A percentile compares a stretch with the other conserved stretches of the same genome.
Evolutionary conservation across 805 yeast species (phyloP).

Genomic region (Metschnikowia proteae): DNA sequence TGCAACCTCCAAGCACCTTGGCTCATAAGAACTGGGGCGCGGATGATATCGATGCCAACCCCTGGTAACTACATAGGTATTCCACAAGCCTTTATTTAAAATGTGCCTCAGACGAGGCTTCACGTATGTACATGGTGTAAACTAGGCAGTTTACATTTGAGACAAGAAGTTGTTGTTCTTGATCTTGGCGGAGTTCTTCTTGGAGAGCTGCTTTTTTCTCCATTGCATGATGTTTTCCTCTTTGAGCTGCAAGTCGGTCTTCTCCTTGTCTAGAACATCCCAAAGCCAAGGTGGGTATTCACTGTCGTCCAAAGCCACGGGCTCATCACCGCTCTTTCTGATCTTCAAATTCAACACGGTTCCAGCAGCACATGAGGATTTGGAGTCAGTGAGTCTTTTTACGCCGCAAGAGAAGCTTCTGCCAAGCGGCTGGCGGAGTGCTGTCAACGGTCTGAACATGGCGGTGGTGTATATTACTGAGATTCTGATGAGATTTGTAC

Average conservation of each 20-base stretch:
- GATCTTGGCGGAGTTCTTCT: conserved; percentile 62
- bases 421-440: conserved; percentile 9
- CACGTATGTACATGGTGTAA: conserved; percentile 10
- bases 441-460: conserved; percentile 8
- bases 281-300: conserved; percentile 97
- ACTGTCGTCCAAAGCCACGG: conserved; percentile 79
- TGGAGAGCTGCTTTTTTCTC: conserved; percentile 62
- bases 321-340: conserved; percentile 77
- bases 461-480: not conserved
- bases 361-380: conserved; percentile 65
- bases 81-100: not conserved
- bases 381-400: conserved; percentile 6
- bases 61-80: conserved; percentile 47
- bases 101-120: not conserved
- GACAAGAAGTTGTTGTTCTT: conserved; percentile 77
- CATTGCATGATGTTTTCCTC: conserved; percentile 63
- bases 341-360: conserved; percentile 69
- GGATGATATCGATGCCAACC: conserved; percentile 57
- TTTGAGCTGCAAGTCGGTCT: conserved; percentile 54
- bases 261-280: conserved; percentile 68
- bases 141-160: conserved; percentile 14
- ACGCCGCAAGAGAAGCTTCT: conserved; percentile 12
- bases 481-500: not conserved
- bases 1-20: conserved; percentile 46
- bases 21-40: conserved; percentile 49